Evolutionary conservation across 2,329 filamentous ascomycete species (phyloP), one percentile per base, ranked within the genome.

Genomic region (Geosmithia putterillii): DNA sequence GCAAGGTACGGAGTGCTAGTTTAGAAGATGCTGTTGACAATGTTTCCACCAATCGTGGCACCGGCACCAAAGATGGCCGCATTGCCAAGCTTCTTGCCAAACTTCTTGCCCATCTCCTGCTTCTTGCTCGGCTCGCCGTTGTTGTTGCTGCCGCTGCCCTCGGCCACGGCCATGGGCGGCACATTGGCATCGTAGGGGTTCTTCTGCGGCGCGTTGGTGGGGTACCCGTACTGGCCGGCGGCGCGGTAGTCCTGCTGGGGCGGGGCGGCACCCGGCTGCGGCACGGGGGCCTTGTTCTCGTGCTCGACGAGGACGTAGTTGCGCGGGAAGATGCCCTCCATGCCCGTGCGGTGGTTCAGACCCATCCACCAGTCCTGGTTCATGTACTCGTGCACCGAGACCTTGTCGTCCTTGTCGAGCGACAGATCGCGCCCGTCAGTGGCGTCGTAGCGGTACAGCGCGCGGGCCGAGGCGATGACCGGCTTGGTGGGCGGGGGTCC

Each of bases 321-420:
- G 52, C 83, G 78, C n/a, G 90, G 90, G 73, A 96, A 96, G 60
- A 96, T 95, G 54, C 90, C 90, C 65, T 94, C 86, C 51, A 77
- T 67, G 44, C 83, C 83, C 8, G 88, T 94, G 43, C 87, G 79
- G 56, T 82, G 70, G 64, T 94, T 95, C 53, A 76, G 78, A 52
- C 90, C 90, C 71, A 87, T 82, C 87, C 88, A 95, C 90, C 90
- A 96, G 64, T 96, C 89, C 48, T 81, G 79, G 64, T 96, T 96
- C 83, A 95, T 92, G 69, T 94, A 89, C 65, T 95, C 86, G 51
- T 79, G 76, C 19, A 96, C 84, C 46, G 78, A 74, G 52, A 96
- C 72, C 50, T 73, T 71, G 65, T 96, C 90, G 57, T 89, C 83
- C 48, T 83, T 80, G 57, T 86, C 78, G 46, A 96, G 78, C 2